Evolutionary conservation across 768 basidiomycete genomes (phyloP).

Genomic region (Fomitopsis serialis): DNA sequence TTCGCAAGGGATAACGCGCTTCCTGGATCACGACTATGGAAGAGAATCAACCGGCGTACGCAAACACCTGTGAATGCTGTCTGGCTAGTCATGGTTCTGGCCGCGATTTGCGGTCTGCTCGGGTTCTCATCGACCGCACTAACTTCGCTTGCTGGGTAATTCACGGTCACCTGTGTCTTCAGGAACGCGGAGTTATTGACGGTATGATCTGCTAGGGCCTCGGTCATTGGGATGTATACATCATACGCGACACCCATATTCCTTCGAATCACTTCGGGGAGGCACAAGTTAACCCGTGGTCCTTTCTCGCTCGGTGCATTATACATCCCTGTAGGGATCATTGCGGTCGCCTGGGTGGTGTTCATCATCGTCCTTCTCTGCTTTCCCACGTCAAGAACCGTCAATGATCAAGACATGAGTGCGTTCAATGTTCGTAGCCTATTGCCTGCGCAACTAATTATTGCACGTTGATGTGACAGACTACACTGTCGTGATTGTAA

Average conservation of each 20-base stretch:
- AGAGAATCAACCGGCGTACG: conserved; percentile 48
- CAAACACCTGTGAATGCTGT: conserved; percentile 73
- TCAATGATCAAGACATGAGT: conserved; percentile 49
- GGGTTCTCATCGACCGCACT: conserved; percentile 61
- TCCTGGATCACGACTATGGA: conserved; percentile 67
- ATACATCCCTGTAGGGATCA: conserved; percentile 7
- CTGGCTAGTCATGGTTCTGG: conserved; percentile 57
- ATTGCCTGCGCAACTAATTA: neutral
- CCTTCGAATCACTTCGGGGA: conserved; percentile 2
- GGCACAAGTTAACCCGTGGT: conserved; percentile 7
- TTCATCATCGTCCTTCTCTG: conserved; percentile 17
- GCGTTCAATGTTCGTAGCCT: conserved; percentile 21
- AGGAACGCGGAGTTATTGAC: neutral
- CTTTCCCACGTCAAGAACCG: conserved; percentile 26
- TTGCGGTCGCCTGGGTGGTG: conserved; percentile 16
- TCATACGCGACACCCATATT: conserved; percentile 59
- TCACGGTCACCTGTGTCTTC: neutral
- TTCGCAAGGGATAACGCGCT: conserved; percentile 70
- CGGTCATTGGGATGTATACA: conserved; percentile 66
- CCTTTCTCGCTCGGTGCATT: conserved; percentile 17
- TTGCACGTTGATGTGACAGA: conserved; percentile 32
- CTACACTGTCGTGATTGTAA: conserved; percentile 61
- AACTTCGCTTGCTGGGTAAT: conserved; percentile 60
- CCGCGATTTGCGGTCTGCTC: conserved; percentile 55
- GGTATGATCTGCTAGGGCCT: conserved; percentile 36